Base-by-base conservation (phyloP, 1,284 basidiomycete species). In the Puccinia novopanici region DNA sequence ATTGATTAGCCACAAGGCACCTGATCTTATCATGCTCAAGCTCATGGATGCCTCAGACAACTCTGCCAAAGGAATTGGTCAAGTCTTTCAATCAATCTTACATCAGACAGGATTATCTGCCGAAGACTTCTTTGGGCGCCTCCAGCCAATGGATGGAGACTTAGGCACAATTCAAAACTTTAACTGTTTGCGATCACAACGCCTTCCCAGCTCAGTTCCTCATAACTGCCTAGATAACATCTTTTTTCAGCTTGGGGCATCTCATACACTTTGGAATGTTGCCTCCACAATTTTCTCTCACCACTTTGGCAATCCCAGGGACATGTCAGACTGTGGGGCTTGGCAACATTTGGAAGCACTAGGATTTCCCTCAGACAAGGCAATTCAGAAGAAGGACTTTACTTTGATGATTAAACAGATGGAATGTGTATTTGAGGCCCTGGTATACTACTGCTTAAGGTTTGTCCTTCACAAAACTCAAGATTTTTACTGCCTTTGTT, bases 21-120 rank as follows among this genome's bases (percentile, higher is more conserved):
- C 17, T 50, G 27, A 74, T 74, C 27, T 40, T 30, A n/a, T n/a
- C 24, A 74, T 74, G 72, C 72, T 74, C 52, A 74, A 74, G 42
- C 45, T 74, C 22, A 59, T 74, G 72, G 40, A 40, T 12, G 52
- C 72, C 2, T 45, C 72, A 37, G 72, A 74, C 15, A 74, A 74
- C 52, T 55, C 34, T 2, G 72, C 72, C 13, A 40, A 30, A 13
- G 72, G 72, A 9, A 15, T 74, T 37, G 74, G 61, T 12, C 61
- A 76, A 76, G 61, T 76, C 19, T 48, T 61, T 17, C n/a, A 75
- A 54, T 27, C 50, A 9, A 48, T 68, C 15, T 15, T 68, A 5
- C 42, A n/a, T n/a, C 42, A 68, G 67, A 48, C 27, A n/a, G 45
- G 42, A 15, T 42, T 48, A 0, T 48, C 67, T 50, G 67, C 27